Evolutionary conservation across 1,284 basidiomycete species (phyloP).

Genomic region (Stereum hirsutum): DNA sequence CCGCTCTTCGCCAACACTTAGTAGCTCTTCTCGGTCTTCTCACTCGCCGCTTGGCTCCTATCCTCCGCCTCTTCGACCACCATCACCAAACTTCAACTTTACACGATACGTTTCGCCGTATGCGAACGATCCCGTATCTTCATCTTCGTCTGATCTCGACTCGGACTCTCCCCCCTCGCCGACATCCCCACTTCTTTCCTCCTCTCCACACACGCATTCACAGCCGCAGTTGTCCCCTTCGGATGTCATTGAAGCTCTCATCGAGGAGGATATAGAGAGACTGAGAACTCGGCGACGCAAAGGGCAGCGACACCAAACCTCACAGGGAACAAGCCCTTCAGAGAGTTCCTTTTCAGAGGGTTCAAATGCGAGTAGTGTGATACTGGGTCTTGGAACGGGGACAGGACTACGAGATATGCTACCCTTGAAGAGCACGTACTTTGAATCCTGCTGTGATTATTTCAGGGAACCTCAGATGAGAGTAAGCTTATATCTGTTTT

Average conservation of each 20-base stretch:
- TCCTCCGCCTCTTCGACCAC: conserved; percentile 24
- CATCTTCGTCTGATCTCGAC: too few relatives aligned
- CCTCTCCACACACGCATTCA: conserved; percentile 13
- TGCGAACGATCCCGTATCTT: conserved; percentile 30
- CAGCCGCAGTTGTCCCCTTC: conserved; percentile 52
- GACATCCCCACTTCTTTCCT: conserved; percentile 20
- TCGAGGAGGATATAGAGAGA: conserved; percentile 88
- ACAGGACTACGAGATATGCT: conserved; percentile 63
- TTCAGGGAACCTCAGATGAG: conserved; percentile 99
- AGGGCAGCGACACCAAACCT: conserved; percentile 6
- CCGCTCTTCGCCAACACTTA: too few relatives aligned
- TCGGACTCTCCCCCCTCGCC: conserved; percentile 16
- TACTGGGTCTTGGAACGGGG: conserved; percentile 69
- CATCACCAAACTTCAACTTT: conserved; percentile 57
- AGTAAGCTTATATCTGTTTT: conserved; percentile 41
- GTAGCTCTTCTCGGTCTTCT: too few relatives aligned
- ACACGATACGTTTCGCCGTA: conserved; percentile 75
- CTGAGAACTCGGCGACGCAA: conserved; percentile 58
- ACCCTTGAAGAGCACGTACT: conserved; percentile 88
- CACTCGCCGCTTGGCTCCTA: too few relatives aligned
- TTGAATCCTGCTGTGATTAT: conserved; percentile 95
- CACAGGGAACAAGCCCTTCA: conserved; percentile 64
- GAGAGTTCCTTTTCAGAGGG: conserved; percentile 70
- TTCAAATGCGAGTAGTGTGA: conserved; percentile 49
- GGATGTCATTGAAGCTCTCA: conserved; percentile 78